A percentile compares a stretch with the other conserved stretches of the same genome.
Evolutionary conservation across 768 basidiomycete genomes (phyloP).

Genomic region (Mycena haematopus): DNA sequence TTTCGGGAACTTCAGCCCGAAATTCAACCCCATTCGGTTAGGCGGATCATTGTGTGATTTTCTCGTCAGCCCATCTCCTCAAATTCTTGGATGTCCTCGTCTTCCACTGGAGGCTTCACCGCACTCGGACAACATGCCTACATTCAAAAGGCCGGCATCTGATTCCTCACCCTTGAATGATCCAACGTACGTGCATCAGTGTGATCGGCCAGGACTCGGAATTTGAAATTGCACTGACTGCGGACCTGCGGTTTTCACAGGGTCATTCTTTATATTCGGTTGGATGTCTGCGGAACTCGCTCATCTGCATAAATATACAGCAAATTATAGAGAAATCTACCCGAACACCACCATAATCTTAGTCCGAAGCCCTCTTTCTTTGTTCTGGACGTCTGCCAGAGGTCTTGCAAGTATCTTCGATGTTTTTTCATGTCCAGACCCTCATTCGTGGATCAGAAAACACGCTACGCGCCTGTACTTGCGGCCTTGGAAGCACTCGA

Average conservation of each 20-base stretch:
- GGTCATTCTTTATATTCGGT: slow-evolving; percentile 45
- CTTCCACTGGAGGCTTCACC: not conserved
- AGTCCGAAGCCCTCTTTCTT: slow-evolving; percentile 47
- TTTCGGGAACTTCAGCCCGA: no score
- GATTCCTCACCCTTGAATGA: slow-evolving; percentile 1
- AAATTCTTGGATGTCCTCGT: not conserved
- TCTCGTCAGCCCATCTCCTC: no score
- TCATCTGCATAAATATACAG: slow-evolving; percentile 54
- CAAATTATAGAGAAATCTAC: slow-evolving; percentile 47
- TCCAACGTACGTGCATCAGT: slow-evolving; percentile 15
- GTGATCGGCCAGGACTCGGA: slow-evolving; percentile 8
- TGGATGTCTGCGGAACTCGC: slow-evolving; percentile 44
- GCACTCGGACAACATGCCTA: slow-evolving; percentile 23
- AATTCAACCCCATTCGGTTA: no score
- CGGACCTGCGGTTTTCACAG: slow-evolving; percentile 18
- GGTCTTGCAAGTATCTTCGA: slow-evolving; percentile 1
- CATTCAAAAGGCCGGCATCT: slow-evolving; percentile 6
- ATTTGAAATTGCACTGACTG: not conserved
- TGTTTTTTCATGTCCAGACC: not conserved
- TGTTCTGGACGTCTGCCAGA: slow-evolving; percentile 17
- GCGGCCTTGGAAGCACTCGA: slow-evolving; percentile 45
- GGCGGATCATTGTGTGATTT: no score
- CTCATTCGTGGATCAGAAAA: slow-evolving; percentile 2
- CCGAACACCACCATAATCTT: slow-evolving; percentile 50
- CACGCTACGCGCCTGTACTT: slow-evolving; percentile 42